Percentiles rank a stretch among this genome's conserved stretches.
phyloP scores from a whole-genome alignment of 306 rosid genomes.

The Prunus davidiana region DNA sequence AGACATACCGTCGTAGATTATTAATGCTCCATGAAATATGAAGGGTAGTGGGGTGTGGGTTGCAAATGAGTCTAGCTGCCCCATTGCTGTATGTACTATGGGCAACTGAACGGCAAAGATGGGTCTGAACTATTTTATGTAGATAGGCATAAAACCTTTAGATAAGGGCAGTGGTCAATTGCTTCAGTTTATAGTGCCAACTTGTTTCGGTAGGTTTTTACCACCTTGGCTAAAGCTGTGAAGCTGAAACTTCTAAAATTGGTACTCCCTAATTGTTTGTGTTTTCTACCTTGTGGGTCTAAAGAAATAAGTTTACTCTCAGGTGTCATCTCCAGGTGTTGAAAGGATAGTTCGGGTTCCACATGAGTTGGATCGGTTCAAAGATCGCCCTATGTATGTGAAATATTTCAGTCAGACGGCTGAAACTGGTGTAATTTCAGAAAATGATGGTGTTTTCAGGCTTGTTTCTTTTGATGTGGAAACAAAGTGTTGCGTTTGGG shows the following conservation, averaged over 20 bases:
- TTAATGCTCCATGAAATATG: not conserved
- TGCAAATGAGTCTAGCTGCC: constrained; percentile 8
- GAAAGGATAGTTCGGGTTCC: constrained; percentile 83
- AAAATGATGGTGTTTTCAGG: constrained; percentile 72
- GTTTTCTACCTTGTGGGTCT: constrained; percentile 9
- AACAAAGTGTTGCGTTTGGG: constrained; percentile 76
- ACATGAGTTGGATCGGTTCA: constrained; percentile 76
- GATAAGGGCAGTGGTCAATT: not conserved
- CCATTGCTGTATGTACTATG: not conserved
- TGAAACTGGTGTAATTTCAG: constrained; percentile 45
- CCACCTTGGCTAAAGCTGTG: not conserved
- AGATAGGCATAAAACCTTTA: not conserved
- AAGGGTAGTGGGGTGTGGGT: not conserved
- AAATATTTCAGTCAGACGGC: constrained; percentile 44
- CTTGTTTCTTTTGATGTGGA: constrained; percentile 75
- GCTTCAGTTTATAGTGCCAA: not conserved
- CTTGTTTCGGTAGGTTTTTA: not conserved
- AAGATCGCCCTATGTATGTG: constrained; percentile 79
- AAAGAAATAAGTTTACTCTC: constrained; percentile 18
- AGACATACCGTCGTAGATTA: constrained; percentile 13
- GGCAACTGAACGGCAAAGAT: not conserved
- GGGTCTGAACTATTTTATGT: not conserved
- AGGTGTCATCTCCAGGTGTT: constrained; percentile 99
- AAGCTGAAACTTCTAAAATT: constrained; percentile 5
- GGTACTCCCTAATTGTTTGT: too few relatives aligned